phyloP scores from a whole-genome alignment of 2,329 filamentous ascomycete species.

The Cladosporium austrohemisphaericum region DNA sequence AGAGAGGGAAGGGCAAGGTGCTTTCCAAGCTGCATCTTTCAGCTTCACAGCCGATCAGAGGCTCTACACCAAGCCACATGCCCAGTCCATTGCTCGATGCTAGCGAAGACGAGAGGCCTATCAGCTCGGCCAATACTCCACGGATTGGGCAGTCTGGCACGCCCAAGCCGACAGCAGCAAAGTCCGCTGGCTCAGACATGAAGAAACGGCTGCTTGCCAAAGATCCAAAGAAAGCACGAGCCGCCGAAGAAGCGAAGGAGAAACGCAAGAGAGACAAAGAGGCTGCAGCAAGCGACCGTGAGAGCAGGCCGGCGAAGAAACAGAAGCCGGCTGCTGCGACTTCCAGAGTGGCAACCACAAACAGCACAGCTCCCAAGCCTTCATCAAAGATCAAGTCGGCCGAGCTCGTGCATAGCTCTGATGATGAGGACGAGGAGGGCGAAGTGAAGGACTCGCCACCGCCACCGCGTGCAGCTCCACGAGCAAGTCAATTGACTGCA shows the following conservation, averaged over 20 bases:
- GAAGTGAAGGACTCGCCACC: slow-evolving; percentile 23
- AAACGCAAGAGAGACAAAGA: slow-evolving; percentile 44
- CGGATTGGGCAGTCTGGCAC: slow-evolving; percentile 25
- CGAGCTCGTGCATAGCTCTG: slow-evolving; percentile 52
- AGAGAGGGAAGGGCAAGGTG: slow-evolving; percentile 59
- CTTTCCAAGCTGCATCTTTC: slow-evolving; percentile 57
- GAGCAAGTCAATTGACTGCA: slow-evolving; percentile 21
- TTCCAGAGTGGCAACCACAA: slow-evolving; percentile 21
- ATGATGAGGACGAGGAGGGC: slow-evolving; percentile 40
- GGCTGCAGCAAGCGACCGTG: slow-evolving; percentile 27
- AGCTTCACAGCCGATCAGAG: slow-evolving; percentile 20
- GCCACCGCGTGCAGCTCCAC: slow-evolving; percentile 12
- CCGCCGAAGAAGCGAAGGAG: slow-evolving; percentile 41
- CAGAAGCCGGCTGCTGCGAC: slow-evolving; percentile 15
- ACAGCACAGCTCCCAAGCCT: slow-evolving; percentile 29
- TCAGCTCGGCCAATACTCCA: slow-evolving; percentile 25
- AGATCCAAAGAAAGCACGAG: slow-evolving; percentile 43
- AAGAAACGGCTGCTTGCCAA: slow-evolving; percentile 45
- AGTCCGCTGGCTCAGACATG: slow-evolving; percentile 24
- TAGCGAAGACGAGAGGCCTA: slow-evolving; percentile 10
- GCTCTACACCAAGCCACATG: slow-evolving; percentile 26
- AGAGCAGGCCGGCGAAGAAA: slow-evolving; percentile 19
- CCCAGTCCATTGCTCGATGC: slow-evolving; percentile 29
- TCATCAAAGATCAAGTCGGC: slow-evolving; percentile 50
- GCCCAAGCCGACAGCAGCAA: slow-evolving; percentile 23